A percentile compares a stretch with the other conserved stretches of the same genome.
Evolutionary conservation across 805 yeast species (phyloP).

Genomic region (Hanseniaspora guilliermondii): DNA sequence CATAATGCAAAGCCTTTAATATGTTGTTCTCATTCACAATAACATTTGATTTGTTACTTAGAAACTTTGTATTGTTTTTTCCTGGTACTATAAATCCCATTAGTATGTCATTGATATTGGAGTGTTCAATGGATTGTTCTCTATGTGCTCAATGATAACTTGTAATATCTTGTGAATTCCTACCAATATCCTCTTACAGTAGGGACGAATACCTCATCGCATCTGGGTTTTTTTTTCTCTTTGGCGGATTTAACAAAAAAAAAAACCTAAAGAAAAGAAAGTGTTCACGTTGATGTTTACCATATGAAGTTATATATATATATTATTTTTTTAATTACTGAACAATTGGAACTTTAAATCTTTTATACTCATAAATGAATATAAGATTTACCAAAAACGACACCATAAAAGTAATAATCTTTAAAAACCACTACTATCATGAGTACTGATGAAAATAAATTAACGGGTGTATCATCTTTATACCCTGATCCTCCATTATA

Average conservation of each 20-base stretch:
- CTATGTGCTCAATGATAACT: too few species aligned
- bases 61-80: constrained; percentile 1
- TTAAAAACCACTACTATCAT: neutral
- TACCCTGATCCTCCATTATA: constrained; percentile 94
- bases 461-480: constrained; percentile 41
- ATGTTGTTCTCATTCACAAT: neutral
- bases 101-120: neutral
- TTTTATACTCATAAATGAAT: too few species aligned
- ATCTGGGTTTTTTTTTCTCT: too few species aligned
- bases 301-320: too few species aligned
- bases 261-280: too few species aligned
- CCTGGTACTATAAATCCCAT: constrained; percentile 9
- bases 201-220: too few species aligned
- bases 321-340: too few species aligned
- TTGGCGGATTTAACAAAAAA: too few species aligned
- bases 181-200: too few species aligned
- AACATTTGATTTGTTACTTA: neutral
- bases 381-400: neutral
- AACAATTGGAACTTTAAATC: too few species aligned
- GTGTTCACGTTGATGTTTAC: too few species aligned
- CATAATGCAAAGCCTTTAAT: neutral
- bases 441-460: neutral
- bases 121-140: neutral
- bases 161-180: too few species aligned
- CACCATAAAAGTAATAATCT: neutral